These are phyloP conservation scores for Cordyceps sp. DNA, from an alignment of 2,329 filamentous ascomycete species.

Conservation along the genomic window DNA sequence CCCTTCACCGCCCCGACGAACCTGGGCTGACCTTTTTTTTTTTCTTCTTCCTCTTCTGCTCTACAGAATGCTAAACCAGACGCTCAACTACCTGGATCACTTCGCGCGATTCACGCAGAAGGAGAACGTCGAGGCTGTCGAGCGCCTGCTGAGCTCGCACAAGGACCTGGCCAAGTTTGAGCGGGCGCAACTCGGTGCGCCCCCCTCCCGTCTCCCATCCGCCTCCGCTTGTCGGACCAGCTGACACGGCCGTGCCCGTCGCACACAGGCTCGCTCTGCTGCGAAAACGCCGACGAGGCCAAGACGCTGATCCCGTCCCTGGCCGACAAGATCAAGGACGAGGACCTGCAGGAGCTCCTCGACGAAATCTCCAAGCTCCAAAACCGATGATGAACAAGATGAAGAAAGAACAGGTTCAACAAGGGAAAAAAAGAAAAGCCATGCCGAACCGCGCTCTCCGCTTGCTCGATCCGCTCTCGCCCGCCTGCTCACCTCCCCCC, in stretches of 20 bases:
- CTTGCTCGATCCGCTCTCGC: too few relatives aligned
- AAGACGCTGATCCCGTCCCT: constrained; percentile 89
- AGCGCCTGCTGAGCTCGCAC: constrained; percentile 66
- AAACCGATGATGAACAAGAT: constrained; percentile 20
- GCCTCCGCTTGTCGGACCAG: not conserved
- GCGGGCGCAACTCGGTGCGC: constrained; percentile 71
- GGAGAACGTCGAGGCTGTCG: constrained; percentile 88
- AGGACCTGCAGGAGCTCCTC: constrained; percentile 72
- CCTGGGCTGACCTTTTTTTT: not conserved
- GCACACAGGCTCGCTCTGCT: constrained; percentile 80
- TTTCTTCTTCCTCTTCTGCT: not conserved
- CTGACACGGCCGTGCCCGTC: not conserved
- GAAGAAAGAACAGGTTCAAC: too few relatives aligned
- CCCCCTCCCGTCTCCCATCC: not conserved
- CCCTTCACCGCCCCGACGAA: too few relatives aligned
- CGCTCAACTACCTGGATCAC: constrained; percentile 79
- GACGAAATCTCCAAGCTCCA: constrained; percentile 79
- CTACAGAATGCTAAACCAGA: constrained; percentile 65
- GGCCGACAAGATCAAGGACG: constrained; percentile 77
- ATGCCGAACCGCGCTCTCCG: too few relatives aligned
- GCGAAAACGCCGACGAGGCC: constrained; percentile 84
- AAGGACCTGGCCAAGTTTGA: constrained; percentile 81
- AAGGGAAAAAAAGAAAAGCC: too few relatives aligned
- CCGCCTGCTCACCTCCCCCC: too few relatives aligned
- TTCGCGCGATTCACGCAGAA: constrained; percentile 94